Conservation (phyloP, 2,329 filamentous ascomycete species). For the Diaporthe destruens region DNA sequence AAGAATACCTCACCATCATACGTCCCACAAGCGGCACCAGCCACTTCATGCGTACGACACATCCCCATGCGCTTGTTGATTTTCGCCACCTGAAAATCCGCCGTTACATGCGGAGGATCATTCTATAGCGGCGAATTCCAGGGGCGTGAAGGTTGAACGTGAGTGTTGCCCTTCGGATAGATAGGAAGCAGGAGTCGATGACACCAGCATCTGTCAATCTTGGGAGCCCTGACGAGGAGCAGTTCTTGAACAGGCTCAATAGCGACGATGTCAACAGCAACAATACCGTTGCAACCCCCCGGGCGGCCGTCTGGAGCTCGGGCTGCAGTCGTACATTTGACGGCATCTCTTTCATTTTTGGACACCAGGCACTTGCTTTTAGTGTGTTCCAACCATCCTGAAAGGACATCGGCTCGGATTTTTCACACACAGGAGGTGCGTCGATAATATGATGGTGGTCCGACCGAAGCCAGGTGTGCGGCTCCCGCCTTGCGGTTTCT, state of each 20-base stretch:
- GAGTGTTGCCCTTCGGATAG: slow-evolving; percentile 63
- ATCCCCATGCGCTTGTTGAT: not conserved
- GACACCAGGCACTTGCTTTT: slow-evolving; percentile 76
- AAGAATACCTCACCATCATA: not conserved
- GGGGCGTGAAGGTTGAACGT: not conserved
- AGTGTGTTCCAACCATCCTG: slow-evolving; percentile 57
- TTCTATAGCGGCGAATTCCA: slow-evolving; percentile 7
- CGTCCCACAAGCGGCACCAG: not conserved
- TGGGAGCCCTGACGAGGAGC: slow-evolving; percentile 58
- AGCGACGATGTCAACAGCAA: slow-evolving; percentile 75
- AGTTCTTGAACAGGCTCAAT: slow-evolving; percentile 69
- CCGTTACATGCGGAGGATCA: not conserved
- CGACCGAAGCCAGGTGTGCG: slow-evolving; percentile 1
- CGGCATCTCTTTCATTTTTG: slow-evolving; percentile 64
- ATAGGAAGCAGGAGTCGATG: slow-evolving; percentile 84
- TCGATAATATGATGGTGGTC: slow-evolving; percentile 13
- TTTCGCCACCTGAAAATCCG: slow-evolving; percentile 12
- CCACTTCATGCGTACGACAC: slow-evolving; percentile 16
- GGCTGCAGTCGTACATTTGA: slow-evolving; percentile 68
- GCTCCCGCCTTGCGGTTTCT: slow-evolving; percentile 13
- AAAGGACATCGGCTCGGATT: not conserved
- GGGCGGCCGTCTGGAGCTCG: slow-evolving; percentile 73
- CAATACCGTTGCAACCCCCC: slow-evolving; percentile 82
- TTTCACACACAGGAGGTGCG: slow-evolving; percentile 21
- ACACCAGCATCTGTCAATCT: slow-evolving; percentile 71